Conservation (phyloP, 768 basidiomycete genomes). For the Phanerodontia chrysosporium region DNA sequence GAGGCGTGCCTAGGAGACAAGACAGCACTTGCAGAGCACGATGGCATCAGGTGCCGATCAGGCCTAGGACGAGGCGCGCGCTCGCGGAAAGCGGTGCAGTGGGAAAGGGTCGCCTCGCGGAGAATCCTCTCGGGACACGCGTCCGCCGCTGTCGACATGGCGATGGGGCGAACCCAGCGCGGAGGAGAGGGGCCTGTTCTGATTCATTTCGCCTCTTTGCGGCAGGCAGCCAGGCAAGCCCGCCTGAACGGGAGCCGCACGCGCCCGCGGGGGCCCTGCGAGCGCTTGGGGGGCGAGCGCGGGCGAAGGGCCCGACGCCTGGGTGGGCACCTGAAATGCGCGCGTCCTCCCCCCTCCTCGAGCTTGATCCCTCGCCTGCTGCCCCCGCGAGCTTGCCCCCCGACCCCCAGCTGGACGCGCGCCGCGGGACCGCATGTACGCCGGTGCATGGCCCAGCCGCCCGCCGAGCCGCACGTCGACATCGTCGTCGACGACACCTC, state of each 20-base stretch:
- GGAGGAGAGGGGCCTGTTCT: constrained; percentile 1
- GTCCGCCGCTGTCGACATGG: constrained; percentile 7
- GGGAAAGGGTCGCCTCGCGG: too few relatives aligned
- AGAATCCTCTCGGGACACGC: neutral
- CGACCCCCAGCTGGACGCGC: too few relatives aligned
- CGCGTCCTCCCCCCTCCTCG: too few relatives aligned
- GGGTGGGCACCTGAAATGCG: too few relatives aligned
- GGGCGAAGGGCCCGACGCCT: constrained; percentile 3
- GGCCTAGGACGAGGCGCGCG: too few relatives aligned
- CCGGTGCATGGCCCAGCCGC: constrained; percentile 34
- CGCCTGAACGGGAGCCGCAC: neutral
- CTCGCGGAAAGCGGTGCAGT: too few relatives aligned
- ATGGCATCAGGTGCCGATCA: neutral
- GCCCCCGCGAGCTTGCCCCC: neutral
- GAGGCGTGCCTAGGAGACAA: neutral
- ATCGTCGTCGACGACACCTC: constrained; percentile 64
- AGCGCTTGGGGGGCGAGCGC: neutral
- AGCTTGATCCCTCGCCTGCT: neutral
- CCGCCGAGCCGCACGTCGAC: constrained; percentile 16
- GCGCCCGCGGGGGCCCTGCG: too few relatives aligned
- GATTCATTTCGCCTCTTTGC: neutral
- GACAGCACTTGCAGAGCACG: neutral
- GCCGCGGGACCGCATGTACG: neutral
- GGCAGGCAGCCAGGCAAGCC: neutral
- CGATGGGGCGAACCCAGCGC: constrained; percentile 1